Percentiles rank a stretch among this genome's conserved stretches.
Evolutionary conservation across 2,329 filamentous ascomycete species (phyloP).

Genomic region (Penicillium sp.): DNA sequence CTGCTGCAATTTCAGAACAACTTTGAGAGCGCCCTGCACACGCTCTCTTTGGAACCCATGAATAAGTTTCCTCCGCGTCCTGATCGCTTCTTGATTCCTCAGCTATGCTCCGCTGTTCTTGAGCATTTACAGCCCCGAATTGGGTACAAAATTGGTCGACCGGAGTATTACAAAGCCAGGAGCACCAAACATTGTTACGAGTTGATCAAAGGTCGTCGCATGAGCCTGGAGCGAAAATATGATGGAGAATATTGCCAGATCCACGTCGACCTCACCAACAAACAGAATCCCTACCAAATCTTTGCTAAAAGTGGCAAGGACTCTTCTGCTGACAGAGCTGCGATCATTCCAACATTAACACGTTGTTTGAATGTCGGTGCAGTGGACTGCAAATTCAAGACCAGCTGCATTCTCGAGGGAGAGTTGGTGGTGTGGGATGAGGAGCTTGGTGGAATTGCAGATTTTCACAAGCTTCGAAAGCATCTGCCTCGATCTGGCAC

Average conservation of each 20-base stretch:
- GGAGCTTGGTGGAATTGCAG: constrained; percentile 57
- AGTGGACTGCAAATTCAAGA: constrained; percentile 53
- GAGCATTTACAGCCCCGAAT: constrained; percentile 48
- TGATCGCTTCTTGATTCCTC: constrained; percentile 25
- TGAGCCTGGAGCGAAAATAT: constrained; percentile 76
- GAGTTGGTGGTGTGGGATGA: constrained; percentile 77
- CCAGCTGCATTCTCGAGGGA: constrained; percentile 71
- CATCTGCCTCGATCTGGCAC: constrained; percentile 68
- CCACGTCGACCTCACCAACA: constrained; percentile 63
- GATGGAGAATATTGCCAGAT: constrained; percentile 90
- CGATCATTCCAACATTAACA: constrained; percentile 58
- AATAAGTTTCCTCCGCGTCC: constrained; percentile 33
- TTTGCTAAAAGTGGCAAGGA: constrained; percentile 93
- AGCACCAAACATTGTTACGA: constrained; percentile 69
- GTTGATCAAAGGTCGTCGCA: constrained; percentile 53
- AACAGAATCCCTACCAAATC: constrained; percentile 59
- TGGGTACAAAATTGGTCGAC: constrained; percentile 60
- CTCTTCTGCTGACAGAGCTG: constrained; percentile 64
- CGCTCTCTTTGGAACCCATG: constrained; percentile 43
- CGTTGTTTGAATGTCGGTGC: constrained; percentile 59
- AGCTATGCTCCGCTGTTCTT: constrained; percentile 31
- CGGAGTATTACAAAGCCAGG: constrained; percentile 59
- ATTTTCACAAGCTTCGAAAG: constrained; percentile 77
- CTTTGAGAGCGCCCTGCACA: constrained; percentile 54
- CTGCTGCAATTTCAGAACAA: constrained; percentile 65